Conservation (phyloP, 768 basidiomycete species). For the Galerina marginata region DNA sequence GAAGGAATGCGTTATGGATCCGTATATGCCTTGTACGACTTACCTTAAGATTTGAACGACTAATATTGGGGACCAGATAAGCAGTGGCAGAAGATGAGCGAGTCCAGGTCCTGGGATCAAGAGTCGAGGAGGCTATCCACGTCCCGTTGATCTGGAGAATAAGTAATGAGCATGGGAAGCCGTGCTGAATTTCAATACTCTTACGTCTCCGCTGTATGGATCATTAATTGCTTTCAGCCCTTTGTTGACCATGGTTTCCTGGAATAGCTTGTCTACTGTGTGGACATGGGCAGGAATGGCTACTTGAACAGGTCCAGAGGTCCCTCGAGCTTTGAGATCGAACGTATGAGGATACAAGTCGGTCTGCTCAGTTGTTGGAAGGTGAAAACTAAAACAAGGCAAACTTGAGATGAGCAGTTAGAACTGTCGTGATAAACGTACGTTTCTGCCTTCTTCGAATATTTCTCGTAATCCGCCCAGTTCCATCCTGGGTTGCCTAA, state of each 20-base stretch:
- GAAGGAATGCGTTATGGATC: not conserved
- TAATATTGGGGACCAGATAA: slow-evolving; percentile 62
- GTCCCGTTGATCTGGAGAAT: slow-evolving; percentile 26
- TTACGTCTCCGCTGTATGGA: slow-evolving; percentile 36
- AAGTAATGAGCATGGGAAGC: not conserved
- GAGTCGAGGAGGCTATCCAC: slow-evolving; percentile 22
- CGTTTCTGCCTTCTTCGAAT: slow-evolving; percentile 44
- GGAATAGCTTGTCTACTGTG: slow-evolving; percentile 31
- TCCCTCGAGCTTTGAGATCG: slow-evolving; percentile 29
- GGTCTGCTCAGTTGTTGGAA: slow-evolving; percentile 30
- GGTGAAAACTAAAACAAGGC: slow-evolving; percentile 29
- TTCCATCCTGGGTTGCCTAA: slow-evolving; percentile 64
- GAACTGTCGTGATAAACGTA: slow-evolving; percentile 18
- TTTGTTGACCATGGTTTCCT: slow-evolving; percentile 30
- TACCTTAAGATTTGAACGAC: slow-evolving; percentile 59
- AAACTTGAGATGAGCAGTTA: not conserved
- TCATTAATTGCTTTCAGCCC: slow-evolving; percentile 32
- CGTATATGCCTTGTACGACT: slow-evolving; percentile 28
- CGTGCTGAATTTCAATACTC: not conserved
- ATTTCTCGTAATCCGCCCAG: slow-evolving; percentile 48
- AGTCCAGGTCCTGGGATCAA: slow-evolving; percentile 52
- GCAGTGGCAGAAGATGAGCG: slow-evolving; percentile 67
- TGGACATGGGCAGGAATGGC: slow-evolving; percentile 32
- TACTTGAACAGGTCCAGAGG: slow-evolving; percentile 35
- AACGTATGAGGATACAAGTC: slow-evolving; percentile 34